A percentile compares a stretch with the other conserved stretches of the same genome.
Evolutionary conservation across 768 basidiomycete species (phyloP).

Genomic region (Cystobasidiopsis lactophilus): DNA sequence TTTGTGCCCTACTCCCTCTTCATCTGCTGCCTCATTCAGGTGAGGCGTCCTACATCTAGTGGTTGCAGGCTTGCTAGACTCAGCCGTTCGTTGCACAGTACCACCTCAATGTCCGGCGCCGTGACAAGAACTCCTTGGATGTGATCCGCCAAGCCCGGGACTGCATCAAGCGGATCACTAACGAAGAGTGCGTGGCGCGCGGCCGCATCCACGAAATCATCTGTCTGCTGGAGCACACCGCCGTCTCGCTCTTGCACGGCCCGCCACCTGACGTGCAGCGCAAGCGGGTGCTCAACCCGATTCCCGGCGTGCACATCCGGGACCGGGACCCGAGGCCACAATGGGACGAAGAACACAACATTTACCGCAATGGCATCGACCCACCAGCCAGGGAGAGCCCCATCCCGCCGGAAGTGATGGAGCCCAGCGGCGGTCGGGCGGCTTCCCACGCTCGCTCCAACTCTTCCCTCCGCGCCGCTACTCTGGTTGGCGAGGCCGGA

Average conservation of each 20-base stretch:
- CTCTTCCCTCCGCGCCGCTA: too few species aligned
- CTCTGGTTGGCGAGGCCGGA: neutral
- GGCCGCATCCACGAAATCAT: conserved; percentile 18
- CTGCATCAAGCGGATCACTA: conserved; percentile 8
- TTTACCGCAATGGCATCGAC: neutral
- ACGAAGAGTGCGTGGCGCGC: conserved; percentile 17
- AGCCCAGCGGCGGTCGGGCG: neutral
- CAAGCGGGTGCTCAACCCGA: neutral
- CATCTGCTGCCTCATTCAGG: conserved; percentile 19
- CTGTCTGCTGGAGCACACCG: conserved; percentile 16
- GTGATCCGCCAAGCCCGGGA: conserved; percentile 17
- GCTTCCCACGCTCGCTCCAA: too few species aligned
- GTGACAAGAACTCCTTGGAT: conserved; percentile 11
- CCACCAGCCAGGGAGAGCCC: neutral
- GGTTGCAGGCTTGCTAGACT: neutral
- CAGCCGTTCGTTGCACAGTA: conserved; percentile 7
- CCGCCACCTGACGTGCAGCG: neutral
- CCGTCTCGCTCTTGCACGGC: conserved; percentile 3
- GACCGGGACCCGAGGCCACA: neutral
- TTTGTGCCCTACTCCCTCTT: conserved; percentile 17
- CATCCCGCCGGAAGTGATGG: neutral
- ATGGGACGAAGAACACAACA: neutral
- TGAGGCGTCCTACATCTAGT: neutral
- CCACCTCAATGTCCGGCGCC: conserved; percentile 18
- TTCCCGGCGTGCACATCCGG: neutral